Percentiles rank a stretch among this genome's conserved stretches.
These are phyloP conservation scores for Penicillium sp. DNA, from an alignment of 2,329 filamentous ascomycete species.

Conservation along the genomic window DNA sequence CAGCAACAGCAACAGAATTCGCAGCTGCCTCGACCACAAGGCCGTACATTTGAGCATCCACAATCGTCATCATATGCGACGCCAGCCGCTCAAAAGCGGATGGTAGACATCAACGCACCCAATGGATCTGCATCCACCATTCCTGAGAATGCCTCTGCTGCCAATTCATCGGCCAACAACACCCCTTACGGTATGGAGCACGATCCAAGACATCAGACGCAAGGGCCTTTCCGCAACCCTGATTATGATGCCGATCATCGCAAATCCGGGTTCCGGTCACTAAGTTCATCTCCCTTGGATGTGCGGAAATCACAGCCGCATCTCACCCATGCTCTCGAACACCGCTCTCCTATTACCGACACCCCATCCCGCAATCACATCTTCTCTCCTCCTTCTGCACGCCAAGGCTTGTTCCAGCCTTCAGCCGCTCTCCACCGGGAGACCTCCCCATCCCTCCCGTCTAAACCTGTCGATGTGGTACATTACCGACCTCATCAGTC, in stretches of 20 bases:
- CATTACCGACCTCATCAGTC: slow-evolving; percentile 30
- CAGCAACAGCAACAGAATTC: slow-evolving; percentile 48
- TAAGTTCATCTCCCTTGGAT: slow-evolving; percentile 41
- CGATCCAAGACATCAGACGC: slow-evolving; percentile 23
- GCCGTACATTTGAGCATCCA: slow-evolving; percentile 34
- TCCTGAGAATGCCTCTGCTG: slow-evolving; percentile 42
- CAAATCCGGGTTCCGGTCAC: slow-evolving; percentile 37
- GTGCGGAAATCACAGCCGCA: slow-evolving; percentile 39
- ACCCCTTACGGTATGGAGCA: slow-evolving; percentile 44
- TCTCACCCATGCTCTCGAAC: slow-evolving; percentile 23
- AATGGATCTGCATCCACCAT: slow-evolving; percentile 50
- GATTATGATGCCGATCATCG: slow-evolving; percentile 35
- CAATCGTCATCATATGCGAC: slow-evolving; percentile 40
- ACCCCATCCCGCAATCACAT: slow-evolving; percentile 26
- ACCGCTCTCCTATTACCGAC: slow-evolving; percentile 25
- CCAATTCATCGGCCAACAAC: slow-evolving; percentile 44
- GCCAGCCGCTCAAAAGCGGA: slow-evolving; percentile 45
- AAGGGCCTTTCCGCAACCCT: slow-evolving; percentile 28
- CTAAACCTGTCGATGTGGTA: slow-evolving; percentile 31
- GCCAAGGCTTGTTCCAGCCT: slow-evolving; percentile 36
- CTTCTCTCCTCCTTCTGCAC: slow-evolving; percentile 36
- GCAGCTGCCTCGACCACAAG: slow-evolving; percentile 37
- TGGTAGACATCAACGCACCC: slow-evolving; percentile 43
- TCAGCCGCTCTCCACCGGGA: slow-evolving; percentile 30
- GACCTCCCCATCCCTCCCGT: slow-evolving; percentile 30